These are phyloP conservation scores for Globisporangium ultimum DNA, from an alignment of 352 stramenopile species.

Conservation along the genomic window DNA sequence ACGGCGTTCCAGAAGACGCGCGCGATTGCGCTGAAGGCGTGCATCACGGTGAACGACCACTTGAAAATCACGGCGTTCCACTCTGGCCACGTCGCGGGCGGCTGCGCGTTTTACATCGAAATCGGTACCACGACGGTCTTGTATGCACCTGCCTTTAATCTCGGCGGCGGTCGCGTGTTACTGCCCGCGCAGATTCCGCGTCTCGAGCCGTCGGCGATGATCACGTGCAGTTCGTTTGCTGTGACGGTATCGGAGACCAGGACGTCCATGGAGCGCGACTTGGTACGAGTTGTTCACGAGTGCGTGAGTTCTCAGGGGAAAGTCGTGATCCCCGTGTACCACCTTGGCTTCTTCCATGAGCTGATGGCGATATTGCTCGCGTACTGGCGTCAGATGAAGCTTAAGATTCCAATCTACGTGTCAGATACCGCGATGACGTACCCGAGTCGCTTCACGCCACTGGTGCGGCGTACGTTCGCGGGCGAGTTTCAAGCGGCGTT, in stretches of 20 bases:
- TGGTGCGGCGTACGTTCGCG: conserved; percentile 65
- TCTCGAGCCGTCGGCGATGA: conserved; percentile 49
- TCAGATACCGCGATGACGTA: conserved; percentile 61
- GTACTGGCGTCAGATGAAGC: conserved; percentile 64
- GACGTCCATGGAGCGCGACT: conserved; percentile 75
- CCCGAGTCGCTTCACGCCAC: conserved; percentile 48
- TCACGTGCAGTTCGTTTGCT: conserved; percentile 73
- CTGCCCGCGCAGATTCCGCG: conserved; percentile 67
- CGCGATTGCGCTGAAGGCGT: conserved; percentile 47
- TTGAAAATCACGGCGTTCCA: conserved; percentile 82
- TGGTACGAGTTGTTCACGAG: conserved; percentile 76
- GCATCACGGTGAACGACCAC: conserved; percentile 53
- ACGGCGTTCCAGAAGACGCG: conserved; percentile 49
- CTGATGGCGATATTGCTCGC: conserved; percentile 64
- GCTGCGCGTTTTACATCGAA: conserved; percentile 75
- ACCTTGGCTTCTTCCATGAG: conserved; percentile 80
- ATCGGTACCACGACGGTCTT: conserved; percentile 68
- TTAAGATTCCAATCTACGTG: conserved; percentile 61
- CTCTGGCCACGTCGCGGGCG: conserved; percentile 70
- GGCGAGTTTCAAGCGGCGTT: conserved; percentile 32
- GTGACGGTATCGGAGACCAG: conserved; percentile 83
- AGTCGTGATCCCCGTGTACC: conserved; percentile 81
- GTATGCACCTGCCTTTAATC: conserved; percentile 79
- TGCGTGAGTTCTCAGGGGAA: conserved; percentile 73
- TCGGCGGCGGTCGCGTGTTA: conserved; percentile 65